Evolutionary conservation across 306 rosid species (phyloP), one percentile per base, ranked within the genome.

Genomic region (Trichosanthes truncata): DNA sequence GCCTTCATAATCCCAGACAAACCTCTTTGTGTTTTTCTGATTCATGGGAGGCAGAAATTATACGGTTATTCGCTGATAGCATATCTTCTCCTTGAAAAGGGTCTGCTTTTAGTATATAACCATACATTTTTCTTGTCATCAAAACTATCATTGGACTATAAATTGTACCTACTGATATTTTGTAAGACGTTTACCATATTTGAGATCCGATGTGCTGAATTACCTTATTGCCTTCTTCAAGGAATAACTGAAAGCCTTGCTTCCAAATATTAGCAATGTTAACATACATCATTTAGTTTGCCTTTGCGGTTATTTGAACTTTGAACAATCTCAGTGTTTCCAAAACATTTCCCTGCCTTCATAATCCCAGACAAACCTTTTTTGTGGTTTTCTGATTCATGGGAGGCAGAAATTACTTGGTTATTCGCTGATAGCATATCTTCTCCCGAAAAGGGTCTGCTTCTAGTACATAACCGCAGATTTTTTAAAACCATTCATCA

Each of bases 1-100:
- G 86, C 85, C 88, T 81, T 68, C 85, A 59, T 84, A 84, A 83
- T 88, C 89, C 93, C 90, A 85, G 87, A 84, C 81, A 65, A 78
- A 85, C 62, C 12, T 15, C 20, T 3, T 62, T 49, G 57, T 78
- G 75, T 79, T 82, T 84, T 82, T 80, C 88, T 84, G 87, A 81
- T 87, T 83, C 87, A 83, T 82, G 86, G 84, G 89, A 75, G 83
- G 91, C 86, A 79, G 80, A 81, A 52, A 52, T 68, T 43, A 26
- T 38, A 7, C 80, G 74, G 82, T 69, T 68, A 80, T 72, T 89
- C 85, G 68, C 87, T 62, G 86, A 87, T 86, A 59, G 89, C 72
- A 10, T 80, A 81, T 79, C 85, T 86, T 85, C 21, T 74, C 41
- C 72, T 76, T 80, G 51, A 74, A 82, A 66, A 82, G 76, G 78